Evolutionary conservation across 2,329 filamentous ascomycete genomes (phyloP).

Genomic region (Amesomyces nigricolor): DNA sequence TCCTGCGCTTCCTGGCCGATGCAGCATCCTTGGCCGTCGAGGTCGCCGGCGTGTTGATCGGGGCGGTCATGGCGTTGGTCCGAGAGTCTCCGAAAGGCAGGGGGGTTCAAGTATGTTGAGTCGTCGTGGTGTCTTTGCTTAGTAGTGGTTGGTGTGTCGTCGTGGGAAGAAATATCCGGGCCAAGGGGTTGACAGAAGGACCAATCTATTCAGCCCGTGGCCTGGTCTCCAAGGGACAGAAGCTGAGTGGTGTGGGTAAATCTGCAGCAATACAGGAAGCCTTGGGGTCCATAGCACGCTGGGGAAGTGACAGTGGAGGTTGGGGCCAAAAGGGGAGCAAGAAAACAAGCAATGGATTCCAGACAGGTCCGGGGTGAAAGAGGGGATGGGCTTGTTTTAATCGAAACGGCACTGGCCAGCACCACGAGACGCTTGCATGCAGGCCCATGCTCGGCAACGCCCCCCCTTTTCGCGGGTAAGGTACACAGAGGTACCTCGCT

Average conservation of each 20-base stretch:
- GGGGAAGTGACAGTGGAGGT: slow-evolving; percentile 29
- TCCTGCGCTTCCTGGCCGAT: slow-evolving; percentile 65
- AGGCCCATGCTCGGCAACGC: slow-evolving; percentile 13
- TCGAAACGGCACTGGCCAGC: slow-evolving; percentile 15
- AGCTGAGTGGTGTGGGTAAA: slow-evolving; percentile 39
- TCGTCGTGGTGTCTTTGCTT: slow-evolving; percentile 2
- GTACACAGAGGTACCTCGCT: slow-evolving; percentile 21
- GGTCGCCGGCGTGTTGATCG: slow-evolving; percentile 37
- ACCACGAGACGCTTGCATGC: slow-evolving; percentile 12
- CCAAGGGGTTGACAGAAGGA: slow-evolving; percentile 7
- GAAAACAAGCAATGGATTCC: slow-evolving; percentile 12
- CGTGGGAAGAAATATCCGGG: slow-evolving; percentile 3
- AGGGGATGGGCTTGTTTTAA: slow-evolving; percentile 23
- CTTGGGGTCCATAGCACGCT: slow-evolving; percentile 32
- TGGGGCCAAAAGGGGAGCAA: slow-evolving; percentile 30
- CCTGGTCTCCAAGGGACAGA: slow-evolving; percentile 25
- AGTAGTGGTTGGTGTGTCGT: slow-evolving; percentile 1
- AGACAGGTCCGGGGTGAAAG: slow-evolving; percentile 6
- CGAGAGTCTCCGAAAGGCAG: slow-evolving; percentile 6
- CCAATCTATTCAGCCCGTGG: slow-evolving; percentile 28
- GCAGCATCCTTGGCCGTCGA: slow-evolving; percentile 39
- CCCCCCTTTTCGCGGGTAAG: slow-evolving; percentile 11
- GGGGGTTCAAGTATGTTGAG: slow-evolving; percentile 8
- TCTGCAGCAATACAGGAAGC: slow-evolving; percentile 39
- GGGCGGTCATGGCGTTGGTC: slow-evolving; percentile 41